These are phyloP conservation scores for Limonium bicolor DNA, from an alignment of 148 eudicot genomes.

Conservation along the genomic window DNA sequence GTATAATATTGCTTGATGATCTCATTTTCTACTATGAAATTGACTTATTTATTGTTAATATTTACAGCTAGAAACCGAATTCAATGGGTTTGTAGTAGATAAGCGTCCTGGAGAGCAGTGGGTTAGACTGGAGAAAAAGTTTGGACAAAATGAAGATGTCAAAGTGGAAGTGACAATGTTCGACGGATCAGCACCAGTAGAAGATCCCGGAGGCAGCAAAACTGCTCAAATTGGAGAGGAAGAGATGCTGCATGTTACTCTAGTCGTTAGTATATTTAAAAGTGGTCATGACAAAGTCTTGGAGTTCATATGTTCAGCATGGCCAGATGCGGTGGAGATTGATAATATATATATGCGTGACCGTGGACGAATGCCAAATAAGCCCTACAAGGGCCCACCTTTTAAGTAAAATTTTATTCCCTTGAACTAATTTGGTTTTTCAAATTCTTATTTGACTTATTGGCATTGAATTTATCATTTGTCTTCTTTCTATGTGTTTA, in stretches of 20 bases:
- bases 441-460: too few relatives aligned
- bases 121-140: conserved; percentile 51
- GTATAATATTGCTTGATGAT: background rate
- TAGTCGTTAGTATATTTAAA: conserved; percentile 55
- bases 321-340: conserved; percentile 67
- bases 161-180: conserved; percentile 85
- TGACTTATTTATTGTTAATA: conserved; percentile 1
- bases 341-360: conserved; percentile 38
- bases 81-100: conserved; percentile 47
- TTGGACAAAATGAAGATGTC: conserved; percentile 59
- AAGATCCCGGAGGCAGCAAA: conserved; percentile 22
- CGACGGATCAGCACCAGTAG: conserved; percentile 45
- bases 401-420: too few relatives aligned
- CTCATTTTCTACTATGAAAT: background rate
- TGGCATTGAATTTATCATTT: too few relatives aligned
- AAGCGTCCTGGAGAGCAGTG: conserved; percentile 82
- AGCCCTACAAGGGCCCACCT: conserved; percentile 60
- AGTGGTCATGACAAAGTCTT: conserved; percentile 32
- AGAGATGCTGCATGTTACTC: conserved; percentile 41
- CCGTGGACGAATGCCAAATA: conserved; percentile 20
- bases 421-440: too few relatives aligned
- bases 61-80: conserved; percentile 32
- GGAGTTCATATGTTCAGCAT: conserved; percentile 77
- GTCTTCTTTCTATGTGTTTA: too few relatives aligned
- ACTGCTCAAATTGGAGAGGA: conserved; percentile 27